Percentiles rank a stretch among this genome's conserved stretches.
These are phyloP conservation scores for Podaxis sp. DNA, from an alignment of 768 basidiomycete genomes.

Conservation along the genomic window DNA sequence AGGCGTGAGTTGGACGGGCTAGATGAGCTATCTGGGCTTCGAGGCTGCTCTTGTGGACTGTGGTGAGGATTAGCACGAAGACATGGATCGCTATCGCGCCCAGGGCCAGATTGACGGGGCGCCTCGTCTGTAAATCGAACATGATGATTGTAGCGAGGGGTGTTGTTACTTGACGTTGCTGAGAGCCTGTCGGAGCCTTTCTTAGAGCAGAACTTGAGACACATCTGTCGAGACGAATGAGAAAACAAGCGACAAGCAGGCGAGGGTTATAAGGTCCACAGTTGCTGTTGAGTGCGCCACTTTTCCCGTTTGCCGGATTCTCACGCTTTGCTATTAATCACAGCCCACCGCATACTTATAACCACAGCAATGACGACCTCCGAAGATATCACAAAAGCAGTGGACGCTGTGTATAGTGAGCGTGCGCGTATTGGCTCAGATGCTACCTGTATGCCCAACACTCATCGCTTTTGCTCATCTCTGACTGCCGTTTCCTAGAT, in stretches of 20 bases:
- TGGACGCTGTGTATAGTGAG: constrained; percentile 35
- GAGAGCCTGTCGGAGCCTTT: not conserved
- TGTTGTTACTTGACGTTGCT: not conserved
- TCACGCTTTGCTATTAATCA: not conserved
- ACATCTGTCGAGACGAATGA: not conserved
- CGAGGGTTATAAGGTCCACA: too few relatives aligned
- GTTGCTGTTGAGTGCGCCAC: too few relatives aligned
- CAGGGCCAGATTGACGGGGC: not conserved
- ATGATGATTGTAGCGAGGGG: not conserved
- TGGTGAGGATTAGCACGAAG: not conserved
- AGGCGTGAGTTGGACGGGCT: not conserved
- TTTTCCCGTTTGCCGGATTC: not conserved
- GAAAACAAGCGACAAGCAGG: too few relatives aligned
- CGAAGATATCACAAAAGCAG: constrained; percentile 23
- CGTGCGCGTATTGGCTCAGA: constrained; percentile 27
- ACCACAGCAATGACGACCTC: not conserved
- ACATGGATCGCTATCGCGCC: not conserved
- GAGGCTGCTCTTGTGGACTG: not conserved
- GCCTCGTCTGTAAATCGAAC: not conserved
- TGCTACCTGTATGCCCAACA: constrained; percentile 20
- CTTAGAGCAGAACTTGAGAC: not conserved
- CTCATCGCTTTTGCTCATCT: not conserved
- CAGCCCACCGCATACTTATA: too few relatives aligned
- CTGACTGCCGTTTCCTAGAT: constrained; percentile 20
- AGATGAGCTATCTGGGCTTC: not conserved